Percentiles rank a stretch among this genome's conserved stretches.
phyloP scores from a whole-genome alignment of 2,329 filamentous ascomycete species.

The Sphaerulina populicola region DNA sequence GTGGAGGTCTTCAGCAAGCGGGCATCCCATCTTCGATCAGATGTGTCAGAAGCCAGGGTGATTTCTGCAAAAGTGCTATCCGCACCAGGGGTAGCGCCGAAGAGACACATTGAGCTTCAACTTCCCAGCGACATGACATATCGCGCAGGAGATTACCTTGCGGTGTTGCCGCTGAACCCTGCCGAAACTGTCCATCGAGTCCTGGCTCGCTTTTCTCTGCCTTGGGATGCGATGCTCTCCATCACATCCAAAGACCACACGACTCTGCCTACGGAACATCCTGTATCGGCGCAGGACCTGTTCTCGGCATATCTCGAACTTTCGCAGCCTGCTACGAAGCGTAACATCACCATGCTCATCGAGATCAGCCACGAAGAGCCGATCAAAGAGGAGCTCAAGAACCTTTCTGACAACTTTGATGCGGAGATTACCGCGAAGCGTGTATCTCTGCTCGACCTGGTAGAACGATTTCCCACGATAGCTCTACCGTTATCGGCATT shows the following conservation, averaged over 20 bases:
- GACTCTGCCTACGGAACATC: conserved; percentile 54
- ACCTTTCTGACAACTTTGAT: conserved; percentile 36
- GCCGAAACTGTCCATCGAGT: conserved; percentile 53
- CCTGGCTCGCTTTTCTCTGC: conserved; percentile 56
- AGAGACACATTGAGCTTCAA: conserved; percentile 46
- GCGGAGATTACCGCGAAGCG: conserved; percentile 33
- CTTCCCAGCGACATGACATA: conserved; percentile 50
- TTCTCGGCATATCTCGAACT: conserved; percentile 66
- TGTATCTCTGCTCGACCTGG: conserved; percentile 58
- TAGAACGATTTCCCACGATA: conserved; percentile 55
- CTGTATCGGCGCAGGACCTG: conserved; percentile 55
- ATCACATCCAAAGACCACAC: conserved; percentile 51
- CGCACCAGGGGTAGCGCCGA: conserved; percentile 45
- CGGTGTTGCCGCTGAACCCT: conserved; percentile 56
- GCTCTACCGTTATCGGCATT: conserved; percentile 58
- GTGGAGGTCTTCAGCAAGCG: conserved; percentile 49
- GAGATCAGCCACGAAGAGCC: conserved; percentile 45
- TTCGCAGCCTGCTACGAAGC: conserved; percentile 61
- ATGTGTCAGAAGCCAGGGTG: conserved; percentile 55
- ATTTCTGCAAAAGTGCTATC: conserved; percentile 48
- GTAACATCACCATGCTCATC: conserved; percentile 45
- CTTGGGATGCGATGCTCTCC: conserved; percentile 53
- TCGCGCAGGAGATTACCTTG: conserved; percentile 66
- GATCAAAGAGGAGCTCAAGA: conserved; percentile 43
- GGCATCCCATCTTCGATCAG: conserved; percentile 52